Evolutionary conservation across 495 filamentous ascomycete species (phyloP).

Genomic region (Trichoderma gamsii): DNA sequence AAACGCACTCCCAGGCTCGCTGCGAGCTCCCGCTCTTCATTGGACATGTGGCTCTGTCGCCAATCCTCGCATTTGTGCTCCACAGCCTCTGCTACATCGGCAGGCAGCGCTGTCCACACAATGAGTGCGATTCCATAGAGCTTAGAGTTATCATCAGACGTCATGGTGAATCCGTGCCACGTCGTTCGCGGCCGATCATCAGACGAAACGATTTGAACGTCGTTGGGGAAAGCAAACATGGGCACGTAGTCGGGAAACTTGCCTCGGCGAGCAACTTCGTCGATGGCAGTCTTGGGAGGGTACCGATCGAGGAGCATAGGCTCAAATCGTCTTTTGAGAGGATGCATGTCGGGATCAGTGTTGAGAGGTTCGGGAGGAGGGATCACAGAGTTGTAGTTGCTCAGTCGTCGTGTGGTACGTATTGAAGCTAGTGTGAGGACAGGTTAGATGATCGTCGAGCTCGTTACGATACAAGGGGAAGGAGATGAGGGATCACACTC

Average conservation of each 20-base stretch:
- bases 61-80: conserved; percentile 91
- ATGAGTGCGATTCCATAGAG: conserved; percentile 89
- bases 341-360: conserved; percentile 88
- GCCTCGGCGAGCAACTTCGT: conserved; percentile 73
- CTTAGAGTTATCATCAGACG: conserved; percentile 81
- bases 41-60: conserved; percentile 91
- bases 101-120: conserved; percentile 84
- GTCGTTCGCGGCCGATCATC: conserved; percentile 89
- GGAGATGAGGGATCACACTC: conserved; percentile 29
- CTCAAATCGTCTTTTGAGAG: conserved; percentile 87
- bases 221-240: conserved; percentile 98
- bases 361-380: conserved; percentile 87
- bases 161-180: conserved; percentile 99
- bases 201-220: conserved; percentile 91
- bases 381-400: conserved; percentile 98
- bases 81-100: conserved; percentile 74
- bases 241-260: conserved; percentile 95
- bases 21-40: conserved; percentile 89
- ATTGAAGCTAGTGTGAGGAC: conserved; percentile 60
- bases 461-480: background rate
- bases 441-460: conserved; percentile 6
- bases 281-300: conserved; percentile 72
- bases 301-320: conserved; percentile 92
- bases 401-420: conserved; percentile 80
- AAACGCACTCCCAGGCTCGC: conserved; percentile 86